Base-by-base conservation (phyloP, 208 protist species). In the Crithidia bombi region DNA sequence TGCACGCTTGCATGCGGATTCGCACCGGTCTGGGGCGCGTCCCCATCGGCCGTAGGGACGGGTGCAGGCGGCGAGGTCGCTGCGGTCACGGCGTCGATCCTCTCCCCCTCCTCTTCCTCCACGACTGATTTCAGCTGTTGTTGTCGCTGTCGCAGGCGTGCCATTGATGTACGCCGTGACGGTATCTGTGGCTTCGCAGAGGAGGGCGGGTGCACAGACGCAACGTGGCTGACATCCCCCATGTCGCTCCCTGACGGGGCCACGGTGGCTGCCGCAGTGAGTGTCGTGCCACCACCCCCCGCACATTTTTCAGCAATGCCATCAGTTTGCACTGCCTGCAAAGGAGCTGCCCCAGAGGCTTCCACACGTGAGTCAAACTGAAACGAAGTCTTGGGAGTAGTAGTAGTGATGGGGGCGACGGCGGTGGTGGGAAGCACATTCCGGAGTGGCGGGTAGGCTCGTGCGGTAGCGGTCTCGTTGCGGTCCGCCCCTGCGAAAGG, bases 141-240 rank as follows among this genome's bases (percentile, higher is more conserved):
- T 23, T 51, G 67, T n/a, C 57, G 61, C 5, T 52, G 21, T 7
- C 52, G 69, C 23, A 75, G 61, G 1, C 69, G 69, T 21, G 51
- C 35, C 52, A 68, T 67, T 5, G 61, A 68, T n/a, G 51, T n/a
- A 32, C 39, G 69, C 21, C 69, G 69, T 23, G 51, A 62, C 17
- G 50, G 52, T 14, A 39, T 23, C 19, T 56, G 51, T 26, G 55
- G 41, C 52, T 69, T 67, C 1, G 58, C 49, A 35, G 69, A 35
- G 11, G 52, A 28, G 19, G 69, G 59, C 28, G 52, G 43, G 23
- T 63, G 69, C 19, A 43, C 61, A 7, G 41, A 55, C 21, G 39
- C 23, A 14, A n/a, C 26, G 44, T 65, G 43, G 12, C 44, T 65
- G 6, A 15, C 32, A 6, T 65, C 55, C 33, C 3, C 33, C 3